These are phyloP conservation scores for Rhynchosporium secalis DNA, from an alignment of 2,329 filamentous ascomycete species.

Conservation along the genomic window DNA sequence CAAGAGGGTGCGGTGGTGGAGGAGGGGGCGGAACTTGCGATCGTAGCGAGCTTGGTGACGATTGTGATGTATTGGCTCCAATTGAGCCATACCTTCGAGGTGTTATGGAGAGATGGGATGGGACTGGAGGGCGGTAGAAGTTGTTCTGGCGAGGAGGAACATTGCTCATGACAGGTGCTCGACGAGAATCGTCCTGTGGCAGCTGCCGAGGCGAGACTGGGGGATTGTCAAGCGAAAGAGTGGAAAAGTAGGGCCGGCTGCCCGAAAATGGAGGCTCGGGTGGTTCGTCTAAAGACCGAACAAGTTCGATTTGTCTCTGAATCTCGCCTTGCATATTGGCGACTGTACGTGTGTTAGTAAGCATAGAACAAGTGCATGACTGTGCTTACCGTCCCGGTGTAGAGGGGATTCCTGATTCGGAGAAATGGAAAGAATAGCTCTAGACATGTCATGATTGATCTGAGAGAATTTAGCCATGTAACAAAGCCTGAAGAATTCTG, in stretches of 20 bases:
- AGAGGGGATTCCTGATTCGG: constrained; percentile 74
- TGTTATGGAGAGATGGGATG: constrained; percentile 77
- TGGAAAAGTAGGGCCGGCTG: constrained; percentile 65
- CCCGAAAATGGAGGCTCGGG: constrained; percentile 66
- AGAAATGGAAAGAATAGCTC: constrained; percentile 70
- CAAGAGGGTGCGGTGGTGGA: constrained; percentile 63
- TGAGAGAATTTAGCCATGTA: constrained; percentile 44
- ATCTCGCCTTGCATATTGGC: constrained; percentile 58
- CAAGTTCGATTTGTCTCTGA: constrained; percentile 59
- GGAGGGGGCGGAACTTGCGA: constrained; percentile 63
- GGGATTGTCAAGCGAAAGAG: constrained; percentile 63
- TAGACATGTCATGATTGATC: constrained; percentile 83
- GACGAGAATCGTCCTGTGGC: constrained; percentile 79
- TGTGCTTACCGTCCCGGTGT: constrained; percentile 74
- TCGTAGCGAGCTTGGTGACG: constrained; percentile 73
- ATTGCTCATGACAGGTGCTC: constrained; percentile 63
- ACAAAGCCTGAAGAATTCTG: background rate
- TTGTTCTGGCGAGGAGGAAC: constrained; percentile 55
- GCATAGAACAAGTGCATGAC: constrained; percentile 10
- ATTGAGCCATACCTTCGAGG: constrained; percentile 85
- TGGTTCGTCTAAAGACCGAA: constrained; percentile 60
- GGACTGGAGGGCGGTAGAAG: constrained; percentile 75
- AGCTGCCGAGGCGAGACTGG: constrained; percentile 87
- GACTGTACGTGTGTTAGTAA: constrained; percentile 46
- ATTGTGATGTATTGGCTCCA: constrained; percentile 63